These are phyloP conservation scores for Botrytis galanthina DNA, from an alignment of 2,329 filamentous ascomycete species.

Conservation along the genomic window DNA sequence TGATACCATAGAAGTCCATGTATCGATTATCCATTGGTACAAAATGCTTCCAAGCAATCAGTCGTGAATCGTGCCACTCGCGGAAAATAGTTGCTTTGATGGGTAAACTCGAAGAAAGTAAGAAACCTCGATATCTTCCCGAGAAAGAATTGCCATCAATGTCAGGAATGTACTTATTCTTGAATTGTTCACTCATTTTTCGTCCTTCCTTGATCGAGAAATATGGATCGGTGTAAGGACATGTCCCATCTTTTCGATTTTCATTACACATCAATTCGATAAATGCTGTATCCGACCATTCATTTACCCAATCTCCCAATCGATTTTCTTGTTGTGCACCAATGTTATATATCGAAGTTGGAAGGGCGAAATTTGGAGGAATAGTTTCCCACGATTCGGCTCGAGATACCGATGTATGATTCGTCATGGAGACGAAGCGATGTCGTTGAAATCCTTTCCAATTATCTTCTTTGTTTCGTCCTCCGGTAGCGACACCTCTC, in stretches of 20 bases:
- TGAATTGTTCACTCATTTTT: conserved; percentile 57
- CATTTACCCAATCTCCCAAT: conserved; percentile 40
- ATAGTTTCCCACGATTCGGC: conserved; percentile 36
- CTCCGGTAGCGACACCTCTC: conserved; percentile 65
- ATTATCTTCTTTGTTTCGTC: conserved; percentile 47
- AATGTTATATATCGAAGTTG: conserved; percentile 48
- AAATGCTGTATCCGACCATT: conserved; percentile 40
- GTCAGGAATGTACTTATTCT: conserved; percentile 69
- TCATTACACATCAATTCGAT: conserved; percentile 47
- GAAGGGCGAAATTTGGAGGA: conserved; percentile 55
- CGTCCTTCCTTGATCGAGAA: conserved; percentile 47
- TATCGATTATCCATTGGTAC: conserved; percentile 78
- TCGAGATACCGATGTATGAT: conserved; percentile 43
- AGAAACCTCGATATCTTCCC: conserved; percentile 66
- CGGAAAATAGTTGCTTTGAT: conserved; percentile 77
- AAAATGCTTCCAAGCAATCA: conserved; percentile 78
- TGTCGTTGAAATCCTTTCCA: conserved; percentile 58
- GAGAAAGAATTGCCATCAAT: conserved; percentile 74
- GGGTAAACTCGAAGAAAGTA: conserved; percentile 66
- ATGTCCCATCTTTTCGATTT: conserved; percentile 43
- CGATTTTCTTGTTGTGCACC: conserved; percentile 44
- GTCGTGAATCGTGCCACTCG: conserved; percentile 76
- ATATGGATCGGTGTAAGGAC: conserved; percentile 43
- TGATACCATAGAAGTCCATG: conserved; percentile 68
- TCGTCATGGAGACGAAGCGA: conserved; percentile 55